Base-by-base conservation (phyloP, 495 filamentous ascomycete genomes). In the Penicillium antarcticum region DNA sequence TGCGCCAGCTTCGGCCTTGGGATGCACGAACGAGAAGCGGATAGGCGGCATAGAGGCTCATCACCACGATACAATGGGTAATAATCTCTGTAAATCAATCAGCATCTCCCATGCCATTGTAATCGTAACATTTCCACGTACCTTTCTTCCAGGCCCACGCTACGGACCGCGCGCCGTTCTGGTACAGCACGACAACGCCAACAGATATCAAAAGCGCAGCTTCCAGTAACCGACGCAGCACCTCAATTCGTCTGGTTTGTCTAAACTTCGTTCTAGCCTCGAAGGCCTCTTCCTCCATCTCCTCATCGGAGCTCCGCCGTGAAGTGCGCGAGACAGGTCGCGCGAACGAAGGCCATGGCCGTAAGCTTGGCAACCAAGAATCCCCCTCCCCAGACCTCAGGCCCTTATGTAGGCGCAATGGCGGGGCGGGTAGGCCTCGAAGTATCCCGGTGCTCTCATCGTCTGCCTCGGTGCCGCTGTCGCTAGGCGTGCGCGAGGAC, bases 401-500 rank as follows among this genome's bases (percentile, higher is more conserved):
- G 3, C 91, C 91, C 61, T 96, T 96, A 48, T 84, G 82, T 14
- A 83, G 78, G 33, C 85, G 77, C 13, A 78, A 48, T 21, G 80
- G 85, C 2, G 91, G 87, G 0, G 90, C 87, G 1, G 91, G 91
- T 26, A 96, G 67, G 4, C 90, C 88, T 62, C 85, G 89, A 55
- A 95, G 75, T 54, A 91, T 81, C 8, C 69, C 67, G 2, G 76
- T 81, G 39, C 78, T 80, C 63, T 96, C 91, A 74, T 96, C 91
- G 60, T 96, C 89, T 13, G 91, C 89, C 60, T 97, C 91, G 10
- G 90, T 95, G 40, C 91, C 91, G 61, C 89, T 94, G 45, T 96
- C 89, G 68, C 89, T 94, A 11, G 80, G 78, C 6, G 83, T 79
- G 5, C 78, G 74, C n/a, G 79, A 77, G 39, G 66, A 63, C 51